These are phyloP conservation scores for Cinnamomum micranthum DNA, from an alignment of 164 flowering plant species.

Conservation along the genomic window DNA sequence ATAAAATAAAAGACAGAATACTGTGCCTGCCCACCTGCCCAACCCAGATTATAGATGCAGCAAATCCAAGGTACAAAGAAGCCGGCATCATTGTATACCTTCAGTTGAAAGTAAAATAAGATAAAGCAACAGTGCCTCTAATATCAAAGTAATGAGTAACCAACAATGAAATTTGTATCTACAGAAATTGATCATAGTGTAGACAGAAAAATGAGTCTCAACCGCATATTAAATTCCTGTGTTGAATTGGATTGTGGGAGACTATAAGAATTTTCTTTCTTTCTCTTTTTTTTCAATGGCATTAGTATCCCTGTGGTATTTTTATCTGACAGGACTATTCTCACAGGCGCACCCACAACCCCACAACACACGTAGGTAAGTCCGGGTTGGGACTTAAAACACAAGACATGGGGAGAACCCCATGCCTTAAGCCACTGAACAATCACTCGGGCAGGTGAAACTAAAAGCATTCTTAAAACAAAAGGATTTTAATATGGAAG, in stretches of 20 bases:
- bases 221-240: background rate
- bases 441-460: no score
- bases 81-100: constrained; percentile 97
- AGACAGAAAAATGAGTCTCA: background rate
- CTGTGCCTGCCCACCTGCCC: constrained; percentile 51
- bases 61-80: constrained; percentile 83
- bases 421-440: no score
- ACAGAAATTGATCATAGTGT: background rate
- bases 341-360: no score
- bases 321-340: no score
- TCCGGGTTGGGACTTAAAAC: no score
- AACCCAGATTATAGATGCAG: constrained; percentile 97
- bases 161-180: no score
- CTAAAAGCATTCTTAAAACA: no score
- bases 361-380: no score
- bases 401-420: no score
- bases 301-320: background rate
- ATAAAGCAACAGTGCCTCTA: no score
- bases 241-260: background rate
- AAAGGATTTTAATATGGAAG: no score
- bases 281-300: background rate
- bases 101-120: constrained; percentile 2
- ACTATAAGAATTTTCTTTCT: background rate
- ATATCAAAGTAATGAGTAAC: no score
- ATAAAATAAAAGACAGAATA: background rate